Evolutionary conservation across 2,329 filamentous ascomycete species (phyloP), one percentile per base, ranked within the genome.

Genomic region (Botrytis fabae): DNA sequence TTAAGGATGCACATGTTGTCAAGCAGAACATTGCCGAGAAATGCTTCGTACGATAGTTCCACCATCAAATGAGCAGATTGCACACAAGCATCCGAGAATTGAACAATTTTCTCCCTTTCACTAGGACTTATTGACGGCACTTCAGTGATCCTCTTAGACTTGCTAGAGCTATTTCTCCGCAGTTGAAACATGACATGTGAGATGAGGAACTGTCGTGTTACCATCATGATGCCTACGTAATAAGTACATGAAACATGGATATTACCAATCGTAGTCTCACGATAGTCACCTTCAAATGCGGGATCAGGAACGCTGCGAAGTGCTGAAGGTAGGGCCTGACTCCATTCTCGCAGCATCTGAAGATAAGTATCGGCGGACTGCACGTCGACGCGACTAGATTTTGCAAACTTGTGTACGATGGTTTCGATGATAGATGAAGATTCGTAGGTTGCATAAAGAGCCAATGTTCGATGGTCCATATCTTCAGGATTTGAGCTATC

Each of bases 381-480:
- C 4, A 54, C 40, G 35, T 68, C 48, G 8, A 68, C n/a, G 25
- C 65, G 28, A 25, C 65, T 68, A 32, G 48, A 57, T 40, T 42
- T 57, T n/a, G 65, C 38, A 14, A 68, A 68, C 35, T 42, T 68
- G 12, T 40, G 35, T 42, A 68, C 48, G 22, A 68, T 57, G 9
- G 48, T 42, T 68, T 68, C 48, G 35, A 68, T 57, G n/a, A 68
- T 68, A 68, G 48, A 68, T 40, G 46, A 68, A 22, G 65, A 68
- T 57, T 68, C 48, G 9, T 68, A 57, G 35, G 48, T 57, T 57
- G 65, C 48, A n/a, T 57, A 42, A 25, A 57, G 65, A 42, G 65
- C 65, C 2, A 68, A 40, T 42, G 48, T 68, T 40, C 65, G 35
- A 57, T 68, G 65, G 35, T 57, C 48, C 35, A 68, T 42, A 28